These are phyloP conservation scores for Wickerhamomyces silvicola DNA, from an alignment of 805 yeast species.

Conservation along the genomic window DNA sequence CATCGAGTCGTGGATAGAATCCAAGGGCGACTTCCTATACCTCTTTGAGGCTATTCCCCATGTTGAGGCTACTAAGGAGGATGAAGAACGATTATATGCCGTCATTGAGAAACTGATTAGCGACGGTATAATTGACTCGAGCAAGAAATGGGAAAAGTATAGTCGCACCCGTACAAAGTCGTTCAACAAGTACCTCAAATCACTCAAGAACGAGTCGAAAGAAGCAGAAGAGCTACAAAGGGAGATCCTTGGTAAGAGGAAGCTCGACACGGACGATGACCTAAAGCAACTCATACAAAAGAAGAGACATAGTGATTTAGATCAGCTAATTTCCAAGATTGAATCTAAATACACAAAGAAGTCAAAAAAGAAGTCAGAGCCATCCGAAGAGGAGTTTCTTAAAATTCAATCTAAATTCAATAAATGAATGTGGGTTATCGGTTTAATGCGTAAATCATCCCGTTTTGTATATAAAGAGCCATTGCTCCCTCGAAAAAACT, in stretches of 20 bases:
- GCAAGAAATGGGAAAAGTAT: conserved; percentile 45
- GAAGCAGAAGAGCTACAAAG: conserved; percentile 49
- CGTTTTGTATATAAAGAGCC: too few species aligned
- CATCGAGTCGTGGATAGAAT: conserved; percentile 46
- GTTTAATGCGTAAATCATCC: too few species aligned
- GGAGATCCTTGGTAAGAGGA: conserved; percentile 28
- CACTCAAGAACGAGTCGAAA: conserved; percentile 55
- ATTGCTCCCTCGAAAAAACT: background rate
- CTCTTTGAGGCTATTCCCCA: conserved; percentile 77
- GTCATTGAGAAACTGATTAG: conserved; percentile 42
- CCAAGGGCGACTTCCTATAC: conserved; percentile 61
- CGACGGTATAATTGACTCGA: conserved; percentile 29
- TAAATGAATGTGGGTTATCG: too few species aligned
- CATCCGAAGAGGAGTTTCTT: too few species aligned
- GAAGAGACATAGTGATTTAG: conserved; percentile 37
- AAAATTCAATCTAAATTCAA: too few species aligned
- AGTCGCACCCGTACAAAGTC: conserved; percentile 40
- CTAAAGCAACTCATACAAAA: conserved; percentile 43
- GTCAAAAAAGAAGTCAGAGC: conserved; percentile 27
- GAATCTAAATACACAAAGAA: conserved; percentile 42
- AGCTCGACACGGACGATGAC: conserved; percentile 31
- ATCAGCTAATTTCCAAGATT: conserved; percentile 38
- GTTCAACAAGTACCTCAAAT: conserved; percentile 42
- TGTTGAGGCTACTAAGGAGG: conserved; percentile 51
- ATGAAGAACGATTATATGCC: conserved; percentile 54